Conservation (phyloP, 148 eudicot genomes). For the Camellia lanceoleosa region DNA sequence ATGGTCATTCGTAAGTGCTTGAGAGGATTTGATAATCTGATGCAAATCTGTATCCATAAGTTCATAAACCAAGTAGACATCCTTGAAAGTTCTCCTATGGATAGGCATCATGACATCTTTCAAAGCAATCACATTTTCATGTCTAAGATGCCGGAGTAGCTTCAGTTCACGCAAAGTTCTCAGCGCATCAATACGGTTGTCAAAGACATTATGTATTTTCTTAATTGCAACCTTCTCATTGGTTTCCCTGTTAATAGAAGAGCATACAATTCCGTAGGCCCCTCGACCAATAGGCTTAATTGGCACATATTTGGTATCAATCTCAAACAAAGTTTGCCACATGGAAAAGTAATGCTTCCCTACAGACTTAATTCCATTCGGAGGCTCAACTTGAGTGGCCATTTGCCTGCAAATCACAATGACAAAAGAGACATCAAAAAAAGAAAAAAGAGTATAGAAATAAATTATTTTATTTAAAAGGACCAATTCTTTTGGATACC, state of each 20-base stretch:
- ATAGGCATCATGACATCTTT: constrained; percentile 52
- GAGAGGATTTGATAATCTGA: constrained; percentile 53
- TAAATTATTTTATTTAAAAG: background rate
- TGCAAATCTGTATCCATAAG: constrained; percentile 60
- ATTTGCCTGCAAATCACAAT: constrained; percentile 19
- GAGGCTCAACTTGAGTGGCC: constrained; percentile 50
- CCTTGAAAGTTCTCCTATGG: constrained; percentile 40
- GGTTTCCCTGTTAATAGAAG: constrained; percentile 42
- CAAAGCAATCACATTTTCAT: constrained; percentile 45
- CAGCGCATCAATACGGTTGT: constrained; percentile 43
- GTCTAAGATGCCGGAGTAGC: constrained; percentile 41
- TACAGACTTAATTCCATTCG: constrained; percentile 30
- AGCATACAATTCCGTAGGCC: constrained; percentile 49
- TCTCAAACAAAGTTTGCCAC: constrained; percentile 48
- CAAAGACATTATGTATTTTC: constrained; percentile 46
- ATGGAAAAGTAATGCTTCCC: constrained; percentile 47
- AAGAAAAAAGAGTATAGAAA: background rate
- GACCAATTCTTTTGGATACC: background rate
- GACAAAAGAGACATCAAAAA: background rate
- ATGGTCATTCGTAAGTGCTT: constrained; percentile 46
- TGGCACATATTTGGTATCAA: constrained; percentile 42
- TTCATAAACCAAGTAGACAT: constrained; percentile 51
- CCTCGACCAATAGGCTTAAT: constrained; percentile 52
- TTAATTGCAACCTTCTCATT: constrained; percentile 52
- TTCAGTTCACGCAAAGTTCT: constrained; percentile 48